Conservation (phyloP, 257 asterid genomes). For the Mitragyna speciosa region DNA sequence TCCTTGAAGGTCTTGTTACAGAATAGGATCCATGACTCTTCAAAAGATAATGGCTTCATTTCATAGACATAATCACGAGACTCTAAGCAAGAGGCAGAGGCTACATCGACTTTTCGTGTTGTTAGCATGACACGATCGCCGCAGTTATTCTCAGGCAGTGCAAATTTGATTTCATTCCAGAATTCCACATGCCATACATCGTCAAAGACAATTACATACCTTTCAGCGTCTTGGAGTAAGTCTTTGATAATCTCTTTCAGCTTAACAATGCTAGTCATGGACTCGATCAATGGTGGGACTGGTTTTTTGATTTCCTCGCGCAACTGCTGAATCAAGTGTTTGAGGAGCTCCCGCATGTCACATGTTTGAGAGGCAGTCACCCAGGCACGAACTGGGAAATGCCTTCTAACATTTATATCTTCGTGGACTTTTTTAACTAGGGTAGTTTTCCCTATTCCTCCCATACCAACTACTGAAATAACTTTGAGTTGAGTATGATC, state of each 20-base stretch:
- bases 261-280: neutral
- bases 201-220: slow-evolving; percentile 27
- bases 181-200: slow-evolving; percentile 17
- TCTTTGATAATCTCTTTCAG: neutral
- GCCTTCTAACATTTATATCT: neutral
- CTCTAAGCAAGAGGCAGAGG: slow-evolving; percentile 2
- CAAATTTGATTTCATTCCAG: slow-evolving; percentile 18
- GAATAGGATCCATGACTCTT: slow-evolving; percentile 7
- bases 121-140: slow-evolving; percentile 23
- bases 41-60: neutral
- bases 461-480: neutral
- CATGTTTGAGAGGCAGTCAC: neutral
- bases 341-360: neutral
- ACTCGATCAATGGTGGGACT: neutral
- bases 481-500: neutral
- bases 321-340: neutral
- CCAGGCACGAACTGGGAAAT: slow-evolving; percentile 10
- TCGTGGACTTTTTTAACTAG: neutral
- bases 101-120: slow-evolving; percentile 9
- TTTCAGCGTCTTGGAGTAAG: neutral
- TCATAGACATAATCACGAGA: neutral
- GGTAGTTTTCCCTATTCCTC: slow-evolving; percentile 14
- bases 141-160: slow-evolving; percentile 11
- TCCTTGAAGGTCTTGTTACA: neutral
- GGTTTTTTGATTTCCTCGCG: no score